phyloP scores from a whole-genome alignment of 208 protist species.

The Acanthamoeba royreba region DNA sequence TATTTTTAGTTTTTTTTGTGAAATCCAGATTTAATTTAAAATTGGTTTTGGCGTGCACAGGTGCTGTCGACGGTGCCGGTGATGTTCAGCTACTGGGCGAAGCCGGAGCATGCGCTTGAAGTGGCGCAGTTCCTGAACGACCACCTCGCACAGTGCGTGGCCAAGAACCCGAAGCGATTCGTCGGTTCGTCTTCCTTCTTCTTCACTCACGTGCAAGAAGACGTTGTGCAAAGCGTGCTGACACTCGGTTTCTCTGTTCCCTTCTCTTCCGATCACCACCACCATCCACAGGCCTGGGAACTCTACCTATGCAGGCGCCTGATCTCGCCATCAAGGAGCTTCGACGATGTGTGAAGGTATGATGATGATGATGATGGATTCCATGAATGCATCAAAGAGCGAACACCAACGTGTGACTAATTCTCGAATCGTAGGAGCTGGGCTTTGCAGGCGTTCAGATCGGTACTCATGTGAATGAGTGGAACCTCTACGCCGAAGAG shows the following conservation, averaged over 20 bases:
- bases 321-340: conserved; percentile 81
- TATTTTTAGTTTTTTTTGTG: background rate
- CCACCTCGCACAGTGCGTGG: conserved; percentile 71
- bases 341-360: conserved; percentile 54
- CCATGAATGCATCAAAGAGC: background rate
- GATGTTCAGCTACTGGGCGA: conserved; percentile 88
- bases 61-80: conserved; percentile 84
- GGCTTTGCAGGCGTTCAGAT: conserved; percentile 83
- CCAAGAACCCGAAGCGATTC: conserved; percentile 70
- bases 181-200: conserved; percentile 53
- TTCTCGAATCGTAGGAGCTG: conserved; percentile 57
- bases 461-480: conserved; percentile 81
- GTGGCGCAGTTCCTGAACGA: conserved; percentile 79
- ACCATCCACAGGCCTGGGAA: conserved; percentile 64
- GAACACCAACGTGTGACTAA: background rate
- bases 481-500: conserved; percentile 75
- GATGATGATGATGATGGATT: background rate
- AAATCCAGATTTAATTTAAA: background rate
- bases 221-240: background rate
- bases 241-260: background rate
- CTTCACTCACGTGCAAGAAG: background rate
- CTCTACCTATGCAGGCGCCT: conserved; percentile 81
- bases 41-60: background rate
- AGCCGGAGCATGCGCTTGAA: conserved; percentile 76
- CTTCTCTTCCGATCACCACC: background rate